Conservation (phyloP, 1,284 basidiomycete species). For the Pseudozyma sp. region DNA sequence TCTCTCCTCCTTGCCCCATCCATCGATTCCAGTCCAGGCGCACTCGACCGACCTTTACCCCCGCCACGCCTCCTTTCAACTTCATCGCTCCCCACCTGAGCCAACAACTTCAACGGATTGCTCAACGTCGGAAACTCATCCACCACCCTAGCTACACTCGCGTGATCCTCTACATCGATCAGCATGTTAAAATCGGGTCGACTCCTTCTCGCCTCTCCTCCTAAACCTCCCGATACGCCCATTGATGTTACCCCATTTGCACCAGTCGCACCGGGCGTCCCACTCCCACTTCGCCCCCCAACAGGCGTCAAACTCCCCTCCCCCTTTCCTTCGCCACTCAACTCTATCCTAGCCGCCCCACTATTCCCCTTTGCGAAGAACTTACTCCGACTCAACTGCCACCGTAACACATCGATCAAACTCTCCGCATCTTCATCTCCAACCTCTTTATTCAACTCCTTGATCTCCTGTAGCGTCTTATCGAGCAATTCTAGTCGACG, state of each 20-base stretch:
- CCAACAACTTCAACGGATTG: slow-evolving; percentile 50
- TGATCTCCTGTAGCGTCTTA: slow-evolving; percentile 28
- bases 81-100: slow-evolving; percentile 41
- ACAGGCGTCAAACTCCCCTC: too few species aligned
- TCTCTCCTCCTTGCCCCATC: too few species aligned
- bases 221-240: not conserved
- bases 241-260: too few species aligned
- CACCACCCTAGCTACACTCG: slow-evolving; percentile 26
- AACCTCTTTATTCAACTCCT: slow-evolving; percentile 30
- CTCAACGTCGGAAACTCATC: slow-evolving; percentile 39
- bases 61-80: slow-evolving; percentile 7
- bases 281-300: slow-evolving; percentile 1
- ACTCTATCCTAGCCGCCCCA: too few species aligned
- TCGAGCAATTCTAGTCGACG: slow-evolving; percentile 32
- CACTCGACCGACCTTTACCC: too few species aligned
- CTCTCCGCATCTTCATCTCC: slow-evolving; percentile 23
- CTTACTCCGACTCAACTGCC: slow-evolving; percentile 40
- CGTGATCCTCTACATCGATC: slow-evolving; percentile 47
- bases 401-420: slow-evolving; percentile 26
- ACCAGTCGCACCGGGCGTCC: not conserved
- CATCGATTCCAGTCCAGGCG: too few species aligned
- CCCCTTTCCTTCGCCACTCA: too few species aligned
- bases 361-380: slow-evolving; percentile 21
- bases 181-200: slow-evolving; percentile 43
- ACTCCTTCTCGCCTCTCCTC: not conserved